A percentile compares a stretch with the other conserved stretches of the same genome.
Evolutionary conservation across 2,329 filamentous ascomycete genomes (phyloP).

Genomic region (Penicillium hordei): DNA sequence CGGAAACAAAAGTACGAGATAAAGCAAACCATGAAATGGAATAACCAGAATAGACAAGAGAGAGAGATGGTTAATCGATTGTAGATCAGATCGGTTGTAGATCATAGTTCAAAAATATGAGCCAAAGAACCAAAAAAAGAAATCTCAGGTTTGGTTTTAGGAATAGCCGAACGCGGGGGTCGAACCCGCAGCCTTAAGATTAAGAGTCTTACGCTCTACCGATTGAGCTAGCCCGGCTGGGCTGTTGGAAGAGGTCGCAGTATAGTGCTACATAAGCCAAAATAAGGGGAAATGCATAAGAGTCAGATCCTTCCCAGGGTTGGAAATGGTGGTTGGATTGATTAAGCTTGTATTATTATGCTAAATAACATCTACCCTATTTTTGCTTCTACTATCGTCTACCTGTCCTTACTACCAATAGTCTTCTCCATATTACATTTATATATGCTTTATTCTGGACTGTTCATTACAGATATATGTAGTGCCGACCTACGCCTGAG

Average conservation of each 20-base stretch:
- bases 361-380: neutral
- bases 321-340: neutral
- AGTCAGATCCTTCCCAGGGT: too few species aligned
- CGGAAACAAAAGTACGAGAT: neutral
- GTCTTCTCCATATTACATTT: neutral
- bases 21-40: neutral
- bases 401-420: neutral
- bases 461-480: too few species aligned
- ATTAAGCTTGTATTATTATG: neutral
- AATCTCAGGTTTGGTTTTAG: slow-evolving; percentile 19
- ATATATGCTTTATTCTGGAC: neutral
- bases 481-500: neutral
- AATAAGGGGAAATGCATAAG: too few species aligned
- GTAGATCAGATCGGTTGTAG: neutral
- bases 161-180: slow-evolving; percentile 44
- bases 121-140: slow-evolving; percentile 12
- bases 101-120: slow-evolving; percentile 16
- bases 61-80: neutral
- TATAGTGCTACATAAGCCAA: neutral
- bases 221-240: slow-evolving; percentile 51
- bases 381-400: neutral
- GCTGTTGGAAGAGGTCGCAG: neutral
- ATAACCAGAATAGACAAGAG: neutral
- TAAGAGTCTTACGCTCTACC: slow-evolving; percentile 38
- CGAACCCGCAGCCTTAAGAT: slow-evolving; percentile 43